These are phyloP conservation scores for Circinella minor DNA, from an alignment of 371 early-diverging fungal genomes.

Conservation along the genomic window DNA sequence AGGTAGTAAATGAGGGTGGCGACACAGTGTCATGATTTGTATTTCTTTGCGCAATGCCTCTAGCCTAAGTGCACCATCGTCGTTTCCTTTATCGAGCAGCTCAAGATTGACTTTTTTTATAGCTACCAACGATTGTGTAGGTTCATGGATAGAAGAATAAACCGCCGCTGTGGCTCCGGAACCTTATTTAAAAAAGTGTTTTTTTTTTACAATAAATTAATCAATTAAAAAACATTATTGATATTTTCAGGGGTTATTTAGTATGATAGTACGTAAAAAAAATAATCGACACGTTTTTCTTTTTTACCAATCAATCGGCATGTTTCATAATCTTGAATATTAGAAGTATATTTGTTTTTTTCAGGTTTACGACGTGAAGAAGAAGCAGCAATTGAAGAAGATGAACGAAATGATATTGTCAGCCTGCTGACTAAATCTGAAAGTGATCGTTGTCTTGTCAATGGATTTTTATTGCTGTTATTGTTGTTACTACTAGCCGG, in stretches of 20 bases:
- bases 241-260: not conserved
- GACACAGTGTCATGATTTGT: slow-evolving; percentile 72
- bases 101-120: slow-evolving; percentile 46
- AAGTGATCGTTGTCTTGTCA: slow-evolving; percentile 18
- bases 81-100: slow-evolving; percentile 21
- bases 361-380: not conserved
- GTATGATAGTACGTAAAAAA: not conserved
- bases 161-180: slow-evolving; percentile 48
- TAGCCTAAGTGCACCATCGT: slow-evolving; percentile 23
- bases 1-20: slow-evolving; percentile 68
- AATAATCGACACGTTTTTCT: not conserved
- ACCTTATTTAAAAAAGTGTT: slow-evolving; percentile 18
- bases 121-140: slow-evolving; percentile 36
- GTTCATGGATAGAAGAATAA: slow-evolving; percentile 37
- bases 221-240: not conserved
- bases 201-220: not conserved
- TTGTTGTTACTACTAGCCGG: not conserved
- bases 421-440: slow-evolving; percentile 17
- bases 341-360: slow-evolving; percentile 12
- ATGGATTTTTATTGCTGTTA: not conserved
- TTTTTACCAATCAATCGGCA: slow-evolving; percentile 18
- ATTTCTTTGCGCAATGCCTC: slow-evolving; percentile 59
- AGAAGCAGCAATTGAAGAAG: slow-evolving; percentile 13
- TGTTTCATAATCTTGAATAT: slow-evolving; percentile 17
- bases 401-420: slow-evolving; percentile 17